These are phyloP conservation scores for Didymellaceae sp. DNA, from an alignment of 2,329 filamentous ascomycete species.

Conservation along the genomic window DNA sequence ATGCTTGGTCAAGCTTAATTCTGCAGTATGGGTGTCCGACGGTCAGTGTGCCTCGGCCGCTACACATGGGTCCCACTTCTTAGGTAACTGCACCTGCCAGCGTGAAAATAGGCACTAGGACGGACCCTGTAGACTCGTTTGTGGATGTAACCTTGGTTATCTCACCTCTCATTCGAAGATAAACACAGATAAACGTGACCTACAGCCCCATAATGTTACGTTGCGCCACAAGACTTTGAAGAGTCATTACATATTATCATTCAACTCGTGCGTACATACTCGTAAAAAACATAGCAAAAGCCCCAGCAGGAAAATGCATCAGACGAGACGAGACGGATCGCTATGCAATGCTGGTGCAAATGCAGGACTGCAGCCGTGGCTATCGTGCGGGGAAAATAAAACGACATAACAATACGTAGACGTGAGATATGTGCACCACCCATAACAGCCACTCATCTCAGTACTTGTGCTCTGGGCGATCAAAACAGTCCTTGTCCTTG, in stretches of 20 bases:
- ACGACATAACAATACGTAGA: background rate
- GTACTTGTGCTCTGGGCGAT: background rate
- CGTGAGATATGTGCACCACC: background rate
- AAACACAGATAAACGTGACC: too few species aligned
- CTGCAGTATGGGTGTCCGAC: background rate
- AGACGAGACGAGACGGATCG: constrained; percentile 12
- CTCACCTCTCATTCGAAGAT: too few species aligned
- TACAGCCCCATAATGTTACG: too few species aligned
- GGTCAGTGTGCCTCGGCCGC: constrained; percentile 12
- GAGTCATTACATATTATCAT: constrained; percentile 11
- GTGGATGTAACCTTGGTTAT: background rate
- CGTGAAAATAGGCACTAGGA: constrained; percentile 10
- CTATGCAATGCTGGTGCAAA: constrained; percentile 30
- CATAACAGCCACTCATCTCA: background rate
- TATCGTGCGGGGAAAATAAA: background rate
- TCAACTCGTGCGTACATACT: background rate
- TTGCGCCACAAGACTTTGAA: too few species aligned
- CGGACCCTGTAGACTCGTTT: constrained; percentile 10
- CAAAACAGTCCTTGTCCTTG: background rate
- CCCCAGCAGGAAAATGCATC: background rate
- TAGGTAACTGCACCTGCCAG: constrained; percentile 11
- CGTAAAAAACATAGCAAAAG: background rate
- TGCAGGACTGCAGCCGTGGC: constrained; percentile 16
- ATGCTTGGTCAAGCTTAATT: constrained; percentile 13
- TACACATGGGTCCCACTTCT: constrained; percentile 13